These are phyloP conservation scores for Seminavis robusta DNA, from an alignment of 108 stramenopile species.

Conservation along the genomic window DNA sequence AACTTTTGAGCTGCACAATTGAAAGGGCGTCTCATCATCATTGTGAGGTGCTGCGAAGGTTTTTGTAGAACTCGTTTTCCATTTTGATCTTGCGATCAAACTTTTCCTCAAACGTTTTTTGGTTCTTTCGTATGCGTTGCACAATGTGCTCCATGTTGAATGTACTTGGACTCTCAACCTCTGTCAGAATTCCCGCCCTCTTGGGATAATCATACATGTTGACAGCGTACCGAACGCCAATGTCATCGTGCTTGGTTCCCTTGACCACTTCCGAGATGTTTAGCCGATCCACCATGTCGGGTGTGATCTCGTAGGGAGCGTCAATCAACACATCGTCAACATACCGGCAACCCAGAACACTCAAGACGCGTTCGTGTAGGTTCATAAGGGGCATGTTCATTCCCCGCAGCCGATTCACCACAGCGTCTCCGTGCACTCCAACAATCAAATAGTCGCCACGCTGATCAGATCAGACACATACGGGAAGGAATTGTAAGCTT, in stretches of 20 bases:
- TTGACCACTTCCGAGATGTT: constrained; percentile 71
- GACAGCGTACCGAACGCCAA: constrained; percentile 16
- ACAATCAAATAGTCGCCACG: constrained; percentile 95
- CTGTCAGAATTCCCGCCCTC: constrained; percentile 53
- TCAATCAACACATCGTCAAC: constrained; percentile 98
- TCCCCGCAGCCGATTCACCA: constrained; percentile 85
- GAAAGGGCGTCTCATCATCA: neutral
- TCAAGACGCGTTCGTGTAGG: constrained; percentile 92
- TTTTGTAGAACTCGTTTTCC: constrained; percentile 70
- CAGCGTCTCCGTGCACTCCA: constrained; percentile 95
- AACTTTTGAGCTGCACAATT: no score
- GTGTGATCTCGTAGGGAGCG: constrained; percentile 86
- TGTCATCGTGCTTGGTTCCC: constrained; percentile 48
- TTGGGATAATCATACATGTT: constrained; percentile 55
- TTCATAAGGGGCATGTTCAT: constrained; percentile 82
- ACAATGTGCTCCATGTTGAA: constrained; percentile 69
- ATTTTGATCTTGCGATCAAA: constrained; percentile 79
- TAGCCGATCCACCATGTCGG: constrained; percentile 89
- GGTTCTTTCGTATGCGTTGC: constrained; percentile 68
- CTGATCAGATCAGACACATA: constrained; percentile 11
- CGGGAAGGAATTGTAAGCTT: neutral
- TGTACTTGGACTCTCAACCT: constrained; percentile 45
- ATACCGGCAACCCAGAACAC: constrained; percentile 90
- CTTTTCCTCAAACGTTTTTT: constrained; percentile 62
- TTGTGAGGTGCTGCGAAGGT: no score